phyloP scores from a whole-genome alignment of 2,329 filamentous ascomycete species.

The Colletotrichum sp. region DNA sequence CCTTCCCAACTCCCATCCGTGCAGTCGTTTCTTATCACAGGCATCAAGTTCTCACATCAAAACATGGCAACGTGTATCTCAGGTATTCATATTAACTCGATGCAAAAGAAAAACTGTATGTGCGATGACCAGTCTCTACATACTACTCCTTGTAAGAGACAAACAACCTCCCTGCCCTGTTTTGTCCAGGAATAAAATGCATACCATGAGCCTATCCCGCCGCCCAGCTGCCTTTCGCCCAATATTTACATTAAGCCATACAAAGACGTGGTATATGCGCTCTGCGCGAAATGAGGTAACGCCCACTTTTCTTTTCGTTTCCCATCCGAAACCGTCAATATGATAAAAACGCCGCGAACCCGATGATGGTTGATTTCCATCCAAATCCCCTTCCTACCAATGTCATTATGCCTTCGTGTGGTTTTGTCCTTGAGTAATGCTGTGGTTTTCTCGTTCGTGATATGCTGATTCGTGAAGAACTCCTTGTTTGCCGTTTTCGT shows the following conservation, averaged over 20 bases:
- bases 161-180: not conserved
- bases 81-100: not conserved
- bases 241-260: conserved; percentile 19
- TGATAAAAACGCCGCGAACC: conserved; percentile 11
- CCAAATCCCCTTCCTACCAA: not conserved
- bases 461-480: conserved; percentile 10
- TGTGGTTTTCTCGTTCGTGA: conserved; percentile 8
- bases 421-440: conserved; percentile 8
- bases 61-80: not conserved
- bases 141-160: not conserved
- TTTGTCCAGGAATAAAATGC: not conserved
- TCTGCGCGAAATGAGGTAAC: conserved; percentile 7
- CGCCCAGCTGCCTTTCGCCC: not conserved
- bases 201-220: not conserved
- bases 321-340: not conserved
- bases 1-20: not conserved
- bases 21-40: not conserved
- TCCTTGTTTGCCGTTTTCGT: not conserved
- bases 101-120: not conserved
- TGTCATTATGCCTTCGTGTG: conserved; percentile 10
- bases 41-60: not conserved
- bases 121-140: not conserved
- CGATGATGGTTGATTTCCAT: not conserved
- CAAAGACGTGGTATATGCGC: conserved; percentile 17
- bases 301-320: conserved; percentile 5